Evolutionary conservation across 176 grass and related monocot species (phyloP).

Genomic region (Chloris gayana): DNA sequence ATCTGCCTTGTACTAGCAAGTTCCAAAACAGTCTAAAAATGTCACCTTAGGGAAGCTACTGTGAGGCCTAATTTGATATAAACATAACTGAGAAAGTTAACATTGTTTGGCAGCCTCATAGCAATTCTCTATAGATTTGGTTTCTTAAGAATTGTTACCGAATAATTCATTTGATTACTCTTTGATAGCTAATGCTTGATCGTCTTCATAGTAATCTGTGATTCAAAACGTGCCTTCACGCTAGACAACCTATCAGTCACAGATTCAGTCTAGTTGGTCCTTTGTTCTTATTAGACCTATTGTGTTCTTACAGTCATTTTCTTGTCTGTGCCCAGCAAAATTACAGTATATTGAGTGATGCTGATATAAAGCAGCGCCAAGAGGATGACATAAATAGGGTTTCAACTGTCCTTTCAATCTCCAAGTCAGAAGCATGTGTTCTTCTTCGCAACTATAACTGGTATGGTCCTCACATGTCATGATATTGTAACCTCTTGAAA

Average conservation of each 20-base stretch:
- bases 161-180: constrained; percentile 19
- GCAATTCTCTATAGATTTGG: background rate
- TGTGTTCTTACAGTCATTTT: constrained; percentile 32
- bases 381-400: constrained; percentile 92
- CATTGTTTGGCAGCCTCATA: background rate
- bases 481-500: background rate
- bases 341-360: constrained; percentile 85
- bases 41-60: constrained; percentile 3
- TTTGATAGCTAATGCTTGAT: background rate
- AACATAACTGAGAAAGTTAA: background rate
- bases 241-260: background rate
- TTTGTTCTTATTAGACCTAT: constrained; percentile 16
- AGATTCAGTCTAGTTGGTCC: background rate
- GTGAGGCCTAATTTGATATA: background rate
- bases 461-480: constrained; percentile 35
- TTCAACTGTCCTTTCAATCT: constrained; percentile 96
- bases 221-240: background rate
- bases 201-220: background rate
- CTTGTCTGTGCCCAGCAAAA: constrained; percentile 73
- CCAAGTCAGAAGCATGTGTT: constrained; percentile 72
- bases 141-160: constrained; percentile 1
- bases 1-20: constrained; percentile 9
- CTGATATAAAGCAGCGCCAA: constrained; percentile 82
- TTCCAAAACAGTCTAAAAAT: background rate
- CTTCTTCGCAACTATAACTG: constrained; percentile 93